phyloP scores from a whole-genome alignment of 2,329 filamentous ascomycete genomes.

The Tolypocladium guangdongense region DNA sequence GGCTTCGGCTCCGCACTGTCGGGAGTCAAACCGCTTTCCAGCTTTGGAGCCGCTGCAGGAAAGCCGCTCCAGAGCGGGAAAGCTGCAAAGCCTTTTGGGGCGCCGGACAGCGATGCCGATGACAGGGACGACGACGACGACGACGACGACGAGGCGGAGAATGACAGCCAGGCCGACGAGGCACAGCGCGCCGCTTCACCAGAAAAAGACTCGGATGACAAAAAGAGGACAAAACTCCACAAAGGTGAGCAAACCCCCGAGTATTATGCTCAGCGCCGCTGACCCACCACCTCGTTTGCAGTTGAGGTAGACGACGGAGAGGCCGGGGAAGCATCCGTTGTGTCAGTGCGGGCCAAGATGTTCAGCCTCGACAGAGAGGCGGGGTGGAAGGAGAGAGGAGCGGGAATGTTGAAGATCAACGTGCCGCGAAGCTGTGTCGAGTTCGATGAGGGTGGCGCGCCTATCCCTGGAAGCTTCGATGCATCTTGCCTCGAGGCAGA shows the following conservation, averaged over 20 bases:
- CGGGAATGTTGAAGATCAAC: slow-evolving; percentile 78
- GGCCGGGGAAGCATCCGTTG: slow-evolving; percentile 64
- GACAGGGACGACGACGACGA: slow-evolving; percentile 25
- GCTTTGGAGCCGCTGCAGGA: slow-evolving; percentile 56
- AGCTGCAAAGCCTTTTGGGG: slow-evolving; percentile 64
- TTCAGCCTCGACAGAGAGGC: slow-evolving; percentile 63
- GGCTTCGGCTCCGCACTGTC: slow-evolving; percentile 24
- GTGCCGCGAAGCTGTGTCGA: slow-evolving; percentile 48
- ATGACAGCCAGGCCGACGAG: slow-evolving; percentile 32
- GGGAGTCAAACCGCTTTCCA: slow-evolving; percentile 40
- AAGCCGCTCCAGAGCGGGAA: slow-evolving; percentile 43
- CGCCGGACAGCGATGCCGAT: slow-evolving; percentile 55
- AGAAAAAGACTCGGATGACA: slow-evolving; percentile 48
- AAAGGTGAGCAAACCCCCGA: slow-evolving; percentile 45
- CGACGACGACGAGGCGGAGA: slow-evolving; percentile 26
- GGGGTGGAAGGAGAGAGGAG: slow-evolving; percentile 83
- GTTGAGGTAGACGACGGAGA: slow-evolving; percentile 75
- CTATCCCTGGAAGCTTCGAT: slow-evolving; percentile 45
- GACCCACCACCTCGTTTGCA: slow-evolving; percentile 18
- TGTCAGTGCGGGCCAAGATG: slow-evolving; percentile 71
- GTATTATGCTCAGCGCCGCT: not conserved
- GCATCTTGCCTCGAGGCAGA: slow-evolving; percentile 39
- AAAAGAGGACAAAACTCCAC: slow-evolving; percentile 56
- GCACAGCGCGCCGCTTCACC: slow-evolving; percentile 33
- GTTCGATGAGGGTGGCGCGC: slow-evolving; percentile 38